These are phyloP conservation scores for Trichoderma pleuroti DNA, from an alignment of 2,329 filamentous ascomycete genomes.

Conservation along the genomic window DNA sequence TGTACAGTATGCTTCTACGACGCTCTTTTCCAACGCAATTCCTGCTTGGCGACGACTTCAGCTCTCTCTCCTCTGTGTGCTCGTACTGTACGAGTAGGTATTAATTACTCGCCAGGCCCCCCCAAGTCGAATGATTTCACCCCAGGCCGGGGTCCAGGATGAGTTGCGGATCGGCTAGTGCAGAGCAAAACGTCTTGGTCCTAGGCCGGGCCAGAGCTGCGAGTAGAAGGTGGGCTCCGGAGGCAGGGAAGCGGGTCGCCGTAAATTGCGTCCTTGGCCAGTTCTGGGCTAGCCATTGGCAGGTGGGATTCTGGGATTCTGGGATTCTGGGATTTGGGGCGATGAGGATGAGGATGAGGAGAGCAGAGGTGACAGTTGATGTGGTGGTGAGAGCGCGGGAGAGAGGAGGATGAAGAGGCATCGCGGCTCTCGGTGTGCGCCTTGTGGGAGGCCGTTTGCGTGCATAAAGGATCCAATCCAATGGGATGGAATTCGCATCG, in stretches of 20 bases:
- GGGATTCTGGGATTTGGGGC: not conserved
- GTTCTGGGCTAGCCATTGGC: not conserved
- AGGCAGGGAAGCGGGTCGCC: slow-evolving; percentile 16
- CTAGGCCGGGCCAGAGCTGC: slow-evolving; percentile 6
- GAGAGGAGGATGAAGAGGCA: not conserved
- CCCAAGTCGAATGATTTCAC: not conserved
- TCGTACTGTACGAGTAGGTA: not conserved
- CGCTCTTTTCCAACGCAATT: not conserved
- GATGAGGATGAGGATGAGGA: not conserved
- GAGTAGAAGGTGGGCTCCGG: slow-evolving; percentile 17
- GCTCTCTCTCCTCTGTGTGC: not conserved
- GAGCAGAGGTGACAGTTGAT: not conserved
- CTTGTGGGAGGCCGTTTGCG: not conserved
- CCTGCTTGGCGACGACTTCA: not conserved
- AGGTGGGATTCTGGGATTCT: not conserved
- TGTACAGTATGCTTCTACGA: not conserved
- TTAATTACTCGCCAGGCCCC: slow-evolving; percentile 5
- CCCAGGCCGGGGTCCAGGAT: not conserved
- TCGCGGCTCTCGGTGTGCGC: not conserved
- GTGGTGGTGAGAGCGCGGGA: not conserved
- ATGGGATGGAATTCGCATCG: not conserved
- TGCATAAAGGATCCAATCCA: not conserved
- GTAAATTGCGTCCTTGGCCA: slow-evolving; percentile 20
- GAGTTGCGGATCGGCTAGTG: slow-evolving; percentile 16
- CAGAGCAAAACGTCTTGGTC: slow-evolving; percentile 12